Base-by-base conservation (phyloP, 306 rosid genomes). In the Cicer bijugum region DNA sequence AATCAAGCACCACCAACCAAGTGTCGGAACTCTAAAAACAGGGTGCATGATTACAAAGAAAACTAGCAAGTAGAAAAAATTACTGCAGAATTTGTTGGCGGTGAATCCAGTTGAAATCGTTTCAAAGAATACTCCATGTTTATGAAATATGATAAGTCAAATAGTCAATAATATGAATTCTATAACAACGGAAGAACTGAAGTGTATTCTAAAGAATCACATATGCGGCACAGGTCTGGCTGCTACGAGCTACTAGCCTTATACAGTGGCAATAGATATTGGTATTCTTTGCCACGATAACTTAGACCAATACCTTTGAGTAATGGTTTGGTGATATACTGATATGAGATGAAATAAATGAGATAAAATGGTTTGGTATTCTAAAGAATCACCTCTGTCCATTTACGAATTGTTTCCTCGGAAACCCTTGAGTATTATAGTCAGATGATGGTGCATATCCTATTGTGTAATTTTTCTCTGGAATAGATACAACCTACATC, bases 371-470 rank as follows among this genome's bases (percentile, higher is more conserved):
- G 17, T 17, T 17, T 17, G 19, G 19, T 17, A 17, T 17, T 17
- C 19, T 17, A 17, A 17, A 17, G 19, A 17, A 17, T 17, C 83
- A 93, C 98, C 98, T 89, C 81, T 94, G 89, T 65, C 99, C 99
- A 72, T 79, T 78, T 68, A 66, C 56, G 83, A 83, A 94, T 67
- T 77, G 89, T 57, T 83, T 91, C 62, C 23, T 87, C 40, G 81
- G 87, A 42, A 87, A 64, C 78, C 76, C 76, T 76, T 91, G 97
- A 60, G 91, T 88, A 73, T 94, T 94, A 73, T 94, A 94, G 79
- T 94, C 99, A 46, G 75, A 86, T 72, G 77, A 12, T 1, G 88
- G 87, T 68, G 89, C 96, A 88, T 91, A 91, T 64, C 99, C 97
- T 68, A 94, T 16, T 28, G 87, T 71, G 57, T 82, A 61, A 82